Evolutionary conservation across 1,139 yeast genomes (phyloP).

Genomic region (Yamadazyma diospyri): DNA sequence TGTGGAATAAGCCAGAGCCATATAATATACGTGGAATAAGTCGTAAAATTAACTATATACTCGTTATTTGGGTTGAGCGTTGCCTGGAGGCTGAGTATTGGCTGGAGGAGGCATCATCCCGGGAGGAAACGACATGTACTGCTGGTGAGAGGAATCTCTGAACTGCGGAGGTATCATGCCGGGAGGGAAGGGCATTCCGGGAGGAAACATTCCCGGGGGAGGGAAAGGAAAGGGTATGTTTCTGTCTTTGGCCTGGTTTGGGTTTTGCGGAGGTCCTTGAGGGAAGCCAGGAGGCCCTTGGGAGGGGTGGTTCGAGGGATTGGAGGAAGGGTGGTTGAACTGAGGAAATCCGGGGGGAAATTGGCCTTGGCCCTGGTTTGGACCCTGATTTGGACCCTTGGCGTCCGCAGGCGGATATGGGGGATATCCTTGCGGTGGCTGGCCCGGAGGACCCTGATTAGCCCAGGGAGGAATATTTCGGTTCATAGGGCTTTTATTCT

Average conservation of each 20-base stretch:
- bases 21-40: conserved; percentile 1
- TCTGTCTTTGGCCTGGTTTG: neutral
- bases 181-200: conserved; percentile 18
- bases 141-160: conserved; percentile 18
- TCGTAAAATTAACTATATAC: conserved; percentile 1
- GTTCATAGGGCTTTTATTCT: conserved; percentile 12
- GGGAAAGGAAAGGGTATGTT: conserved; percentile 12
- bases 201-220: conserved; percentile 29
- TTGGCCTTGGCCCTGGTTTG: conserved; percentile 1
- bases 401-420: too few relatives aligned
- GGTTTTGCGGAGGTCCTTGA: conserved; percentile 3
- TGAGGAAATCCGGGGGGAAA: conserved; percentile 6
- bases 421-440: conserved; percentile 13
- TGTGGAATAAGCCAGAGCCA: too few relatives aligned
- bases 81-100: conserved; percentile 1
- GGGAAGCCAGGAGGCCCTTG: conserved; percentile 8
- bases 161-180: conserved; percentile 22
- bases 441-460: conserved; percentile 7
- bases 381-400: conserved; percentile 9
- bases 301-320: neutral
- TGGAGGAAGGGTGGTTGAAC: too few relatives aligned
- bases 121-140: conserved; percentile 13
- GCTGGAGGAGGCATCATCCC: conserved; percentile 13
- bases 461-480: conserved; percentile 9
- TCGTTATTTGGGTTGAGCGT: conserved; percentile 2